These are phyloP conservation scores for Rhodamnia rubescens DNA, from an alignment of 345 rosid genomes.

Conservation along the genomic window DNA sequence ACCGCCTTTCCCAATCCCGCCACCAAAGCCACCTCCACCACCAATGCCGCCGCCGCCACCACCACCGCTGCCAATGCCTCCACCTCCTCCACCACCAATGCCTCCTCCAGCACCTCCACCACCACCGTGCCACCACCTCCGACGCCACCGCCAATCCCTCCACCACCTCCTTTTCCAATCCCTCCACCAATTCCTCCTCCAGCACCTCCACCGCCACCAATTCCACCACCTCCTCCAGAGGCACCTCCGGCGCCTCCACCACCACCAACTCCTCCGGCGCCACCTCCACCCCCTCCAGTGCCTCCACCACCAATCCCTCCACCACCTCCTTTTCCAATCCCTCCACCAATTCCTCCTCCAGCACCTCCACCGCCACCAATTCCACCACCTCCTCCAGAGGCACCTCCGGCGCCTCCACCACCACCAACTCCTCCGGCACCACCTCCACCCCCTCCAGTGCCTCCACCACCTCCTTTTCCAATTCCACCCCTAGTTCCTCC, in stretches of 20 bases:
- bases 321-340: neutral
- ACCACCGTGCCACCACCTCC: neutral
- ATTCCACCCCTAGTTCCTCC: neutral
- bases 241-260: neutral
- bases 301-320: no score
- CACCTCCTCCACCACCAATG: neutral
- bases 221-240: neutral
- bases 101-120: neutral
- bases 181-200: neutral
- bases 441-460: neutral
- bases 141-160: neutral
- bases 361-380: neutral
- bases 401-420: neutral
- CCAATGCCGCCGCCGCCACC: neutral
- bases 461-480: conserved; percentile 3
- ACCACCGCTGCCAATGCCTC: neutral
- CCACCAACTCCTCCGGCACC: conserved; percentile 2
- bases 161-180: neutral
- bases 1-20: neutral
- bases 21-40: neutral
- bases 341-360: neutral
- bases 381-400: neutral
- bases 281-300: neutral
- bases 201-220: neutral
- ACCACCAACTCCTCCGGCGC: neutral